Base-by-base conservation (phyloP, 345 rosid species). In the Eucalyptus erythrocorys region DNA sequence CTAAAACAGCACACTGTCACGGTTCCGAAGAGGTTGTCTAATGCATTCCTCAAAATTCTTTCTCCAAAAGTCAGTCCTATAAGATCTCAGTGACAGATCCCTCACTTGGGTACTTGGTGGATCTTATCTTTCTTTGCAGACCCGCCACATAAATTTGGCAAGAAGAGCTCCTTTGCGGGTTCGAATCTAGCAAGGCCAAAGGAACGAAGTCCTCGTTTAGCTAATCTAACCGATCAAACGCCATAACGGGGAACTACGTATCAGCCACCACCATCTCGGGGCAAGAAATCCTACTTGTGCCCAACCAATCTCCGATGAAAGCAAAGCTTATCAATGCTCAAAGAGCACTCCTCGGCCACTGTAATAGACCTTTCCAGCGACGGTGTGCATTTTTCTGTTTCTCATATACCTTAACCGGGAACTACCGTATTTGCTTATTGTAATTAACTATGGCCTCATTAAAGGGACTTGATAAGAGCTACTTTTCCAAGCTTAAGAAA, bases 301-400 rank as follows among this genome's bases (percentile, higher is more conserved):
- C 17, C 34, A 61, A 61, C 68, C 68, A 61, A 24, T 57, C 64
- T 61, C 34, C 17, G 6, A 61, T 61, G 68, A 61, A 61, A 30
- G 68, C 68, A 12, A 61, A 61, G 68, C 34, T 61, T 12, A 27
- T 61, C 16, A 13, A 59, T 61, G 34, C 17, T 17, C 34, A 55
- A 13, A 55, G 61, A 9, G 30, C 30, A 22, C 61, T 10, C 0
- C 61, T 55, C 61, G 13, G 3, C 30, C 13, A 24, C 30, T 0
- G 61, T 24, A 55, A 55, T 55, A 55, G 13, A 55, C 30, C 30
- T 24, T 55, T 55, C 61, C 61, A 55, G 61, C 30, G 6, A 24
- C 30, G 61, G 0, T 24, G 61, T 10, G 61, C 61, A 24, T 55
- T 55, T 55, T 24, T 24, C 61, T 24, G 61, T 24, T 55, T 55